phyloP scores from a whole-genome alignment of 176 grass and related monocot genomes.

The Alloteropsis semialata region DNA sequence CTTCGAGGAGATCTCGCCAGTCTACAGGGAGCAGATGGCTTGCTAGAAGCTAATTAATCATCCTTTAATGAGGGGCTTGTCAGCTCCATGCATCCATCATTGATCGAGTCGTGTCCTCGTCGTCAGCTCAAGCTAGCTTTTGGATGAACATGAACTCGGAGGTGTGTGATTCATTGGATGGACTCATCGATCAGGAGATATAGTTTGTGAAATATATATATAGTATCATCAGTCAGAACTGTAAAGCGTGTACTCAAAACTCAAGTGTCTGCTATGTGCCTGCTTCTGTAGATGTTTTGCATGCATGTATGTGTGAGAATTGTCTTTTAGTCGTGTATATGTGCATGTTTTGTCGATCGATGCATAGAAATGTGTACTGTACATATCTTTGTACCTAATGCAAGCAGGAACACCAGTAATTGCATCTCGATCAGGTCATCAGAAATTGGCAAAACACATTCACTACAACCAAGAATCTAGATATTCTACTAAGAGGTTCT shows the following conservation, averaged over 20 bases:
- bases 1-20: constrained; percentile 70
- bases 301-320: no score
- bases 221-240: not conserved
- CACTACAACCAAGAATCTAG: no score
- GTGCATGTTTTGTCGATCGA: not conserved
- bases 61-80: no score
- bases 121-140: not conserved
- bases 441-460: not conserved
- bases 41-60: constrained; percentile 42
- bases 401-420: no score
- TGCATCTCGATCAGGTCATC: not conserved
- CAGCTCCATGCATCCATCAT: no score
- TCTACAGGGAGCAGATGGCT: constrained; percentile 47
- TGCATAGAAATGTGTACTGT: not conserved
- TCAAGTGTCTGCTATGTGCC: not conserved
- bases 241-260: not conserved
- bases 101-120: no score
- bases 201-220: not conserved
- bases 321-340: not conserved
- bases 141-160: not conserved
- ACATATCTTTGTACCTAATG: no score
- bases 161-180: not conserved
- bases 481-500: no score
- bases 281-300: not conserved
- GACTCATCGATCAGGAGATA: no score